phyloP scores from a whole-genome alignment of 2,329 filamentous ascomycete genomes.

The Ophiostoma sp. region DNA sequence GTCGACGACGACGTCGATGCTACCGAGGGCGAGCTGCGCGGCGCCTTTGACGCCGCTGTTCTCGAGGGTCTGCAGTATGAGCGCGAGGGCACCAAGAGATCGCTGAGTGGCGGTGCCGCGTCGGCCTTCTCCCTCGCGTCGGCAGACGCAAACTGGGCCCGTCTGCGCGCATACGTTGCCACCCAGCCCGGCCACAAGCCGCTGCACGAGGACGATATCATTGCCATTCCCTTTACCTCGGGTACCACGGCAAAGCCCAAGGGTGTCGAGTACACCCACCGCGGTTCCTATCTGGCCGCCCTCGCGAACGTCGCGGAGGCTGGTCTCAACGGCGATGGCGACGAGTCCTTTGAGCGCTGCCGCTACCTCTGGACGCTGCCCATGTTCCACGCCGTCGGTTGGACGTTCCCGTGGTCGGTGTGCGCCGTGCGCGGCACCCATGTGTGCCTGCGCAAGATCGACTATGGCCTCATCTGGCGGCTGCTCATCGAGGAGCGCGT shows the following conservation, averaged over 20 bases:
- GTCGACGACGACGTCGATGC: conserved; percentile 78
- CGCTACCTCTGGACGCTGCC: conserved; percentile 89
- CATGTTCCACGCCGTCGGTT: conserved; percentile 72
- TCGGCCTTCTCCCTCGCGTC: neutral
- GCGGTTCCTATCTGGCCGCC: conserved; percentile 78
- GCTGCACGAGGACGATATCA: conserved; percentile 68
- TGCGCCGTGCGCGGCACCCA: conserved; percentile 86
- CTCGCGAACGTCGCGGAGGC: conserved; percentile 85
- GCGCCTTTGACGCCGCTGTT: conserved; percentile 78
- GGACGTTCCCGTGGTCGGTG: conserved; percentile 91
- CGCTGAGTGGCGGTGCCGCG: neutral
- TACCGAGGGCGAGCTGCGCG: conserved; percentile 64
- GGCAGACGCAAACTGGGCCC: conserved; percentile 63
- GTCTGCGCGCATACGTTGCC: conserved; percentile 56
- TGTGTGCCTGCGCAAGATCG: conserved; percentile 89
- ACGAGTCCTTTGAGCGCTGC: conserved; percentile 50
- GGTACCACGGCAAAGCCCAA: conserved; percentile 90
- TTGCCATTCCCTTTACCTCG: conserved; percentile 89
- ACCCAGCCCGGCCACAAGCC: conserved; percentile 32
- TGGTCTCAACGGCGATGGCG: conserved; percentile 56
- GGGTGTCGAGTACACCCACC: conserved; percentile 86
- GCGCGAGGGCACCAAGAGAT: conserved; percentile 23
- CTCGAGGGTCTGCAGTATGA: conserved; percentile 74
- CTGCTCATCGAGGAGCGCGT: conserved; percentile 79
- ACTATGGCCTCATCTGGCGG: conserved; percentile 89